Base-by-base conservation (phyloP, 1,284 basidiomycete genomes). In the Leccinum ambiguum region DNA sequence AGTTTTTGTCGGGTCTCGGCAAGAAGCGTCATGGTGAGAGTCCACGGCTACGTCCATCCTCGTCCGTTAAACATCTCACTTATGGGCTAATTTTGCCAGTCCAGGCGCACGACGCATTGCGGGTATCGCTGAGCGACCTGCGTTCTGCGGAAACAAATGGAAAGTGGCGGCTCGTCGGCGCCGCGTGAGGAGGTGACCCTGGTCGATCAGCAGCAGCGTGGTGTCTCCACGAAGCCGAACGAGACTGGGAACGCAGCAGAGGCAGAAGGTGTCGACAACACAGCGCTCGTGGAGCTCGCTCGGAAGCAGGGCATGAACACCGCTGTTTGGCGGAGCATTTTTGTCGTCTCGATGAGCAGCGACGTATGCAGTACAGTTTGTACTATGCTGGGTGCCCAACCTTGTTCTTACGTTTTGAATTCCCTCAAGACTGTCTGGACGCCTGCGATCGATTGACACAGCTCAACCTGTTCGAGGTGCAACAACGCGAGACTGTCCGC, bases 121-220 rank as follows among this genome's bases (percentile, higher is more conserved):
- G 94, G 2, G 87, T 96, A 2, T 88, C 89, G 30, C 30, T 30
- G 30, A 30, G 30, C 30, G 30, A 99, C 76, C 82, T 99, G 9
- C 90, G 88, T 65, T 86, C 89, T 1, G 92, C 95, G 0, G 89
- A 93, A 64, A 91, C 85, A 36, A 93, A 90, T 73, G 97, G 97
- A 3, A 97, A 97, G 79, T 98, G 97, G 97, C 99, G 97, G 97
- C 83, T 98, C 2, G 93, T 98, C 48, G 97, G 97, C 30, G 94
- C 97, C 1, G 97, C 94, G 2, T 99, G 97, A 97, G 86, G 86
- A 33, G 97, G 97, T 1, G 91, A 98, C 72, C 94, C 94, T 3
- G 2, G 82, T 90, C 26, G 91, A 95, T 65, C 1, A 48, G 16
- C 84, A 81, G 61, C 82, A 85, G 68, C 80, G 73, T 53, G 63